Evolutionary conservation across 805 yeast genomes (phyloP), one percentile per base, ranked within the genome.

Genomic region (Hanseniaspora opuntiae): DNA sequence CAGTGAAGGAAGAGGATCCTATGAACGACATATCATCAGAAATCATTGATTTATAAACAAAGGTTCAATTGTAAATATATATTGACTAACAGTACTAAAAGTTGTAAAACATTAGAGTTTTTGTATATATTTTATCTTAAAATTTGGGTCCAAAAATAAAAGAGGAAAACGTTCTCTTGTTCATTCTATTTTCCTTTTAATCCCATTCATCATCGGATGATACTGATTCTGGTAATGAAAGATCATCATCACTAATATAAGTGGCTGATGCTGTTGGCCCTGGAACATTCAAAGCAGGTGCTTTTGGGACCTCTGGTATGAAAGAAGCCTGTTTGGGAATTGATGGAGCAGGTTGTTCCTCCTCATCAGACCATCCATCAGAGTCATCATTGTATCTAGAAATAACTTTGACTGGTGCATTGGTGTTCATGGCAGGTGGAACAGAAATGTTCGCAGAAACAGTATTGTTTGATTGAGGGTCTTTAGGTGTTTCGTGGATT

Each of bases 221-320:
- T 14, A 66, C 66, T 14, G 69, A 65, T 24, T 65, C 70, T 3
- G 70, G 70, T 45, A 66, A 61, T 4, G 70, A 66, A 22, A 66
- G 52, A 52, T 61, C 67, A 53, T 61, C 68, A 41, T 63, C 66
- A 33, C 59, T 58, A 6, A 38, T 42, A 7, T 30, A 51, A 22
- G 56, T 53, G 45, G 57, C 10, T 54, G 50, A 53, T 6, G 14
- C 20, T 22, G 45, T 14, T 8, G 45, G 16, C 39, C 14, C 44
- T 24, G 30, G 42, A 24, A 17, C 32, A 14, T 14, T 17, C 24
- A 47, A 24, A 36, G 47, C 10, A 24, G 48, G 54, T 19, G 52
- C 54, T 10, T 39, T 28, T 32, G 56, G 56, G 7, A 45, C 44
- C 2, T 28, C 36, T 10, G 52, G 47, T 11, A 33, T 40, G 19